Conservation (phyloP, 2,329 filamentous ascomycete genomes). For the Nemania serpens region DNA sequence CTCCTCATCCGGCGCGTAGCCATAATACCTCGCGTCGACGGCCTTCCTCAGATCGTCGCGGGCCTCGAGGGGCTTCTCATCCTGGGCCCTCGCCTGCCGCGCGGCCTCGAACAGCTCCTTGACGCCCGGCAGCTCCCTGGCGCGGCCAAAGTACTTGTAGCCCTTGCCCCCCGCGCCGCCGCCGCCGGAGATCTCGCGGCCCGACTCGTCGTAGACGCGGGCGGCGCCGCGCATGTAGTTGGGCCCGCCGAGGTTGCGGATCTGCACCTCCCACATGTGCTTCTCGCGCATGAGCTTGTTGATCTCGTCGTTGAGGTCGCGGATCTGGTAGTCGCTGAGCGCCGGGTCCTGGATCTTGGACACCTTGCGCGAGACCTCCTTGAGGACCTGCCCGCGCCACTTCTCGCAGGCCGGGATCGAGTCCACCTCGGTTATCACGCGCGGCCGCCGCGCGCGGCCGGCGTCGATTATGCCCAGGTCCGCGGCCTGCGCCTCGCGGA, state of each 20-base stretch:
- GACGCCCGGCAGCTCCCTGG: constrained; percentile 87
- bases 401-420: constrained; percentile 89
- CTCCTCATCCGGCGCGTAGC: constrained; percentile 91
- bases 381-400: constrained; percentile 96
- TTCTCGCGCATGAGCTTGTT: constrained; percentile 99
- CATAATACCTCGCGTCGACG: constrained; percentile 95
- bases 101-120: constrained; percentile 94
- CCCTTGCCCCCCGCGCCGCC: constrained; percentile 84
- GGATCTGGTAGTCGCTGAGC: constrained; percentile 95
- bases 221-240: constrained; percentile 86
- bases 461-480: constrained; percentile 66
- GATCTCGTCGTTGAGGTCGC: constrained; percentile 98
- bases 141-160: constrained; percentile 92
- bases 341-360: constrained; percentile 90
- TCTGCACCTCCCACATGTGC: constrained; percentile 98
- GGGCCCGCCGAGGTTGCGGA: constrained; percentile 91
- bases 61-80: constrained; percentile 67
- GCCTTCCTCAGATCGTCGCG: constrained; percentile 72
- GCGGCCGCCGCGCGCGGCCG: constrained; percentile 85
- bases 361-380: constrained; percentile 96
- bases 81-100: constrained; percentile 56
- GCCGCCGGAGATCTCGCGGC: constrained; percentile 69
- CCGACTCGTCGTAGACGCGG: constrained; percentile 76
- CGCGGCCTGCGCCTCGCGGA: constrained; percentile 76
- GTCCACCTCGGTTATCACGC: constrained; percentile 84